Percentiles rank a stretch among this genome's conserved stretches.
Evolutionary conservation across 768 basidiomycete species (phyloP).

Genomic region (Rhodosporidiobolus sp.): DNA sequence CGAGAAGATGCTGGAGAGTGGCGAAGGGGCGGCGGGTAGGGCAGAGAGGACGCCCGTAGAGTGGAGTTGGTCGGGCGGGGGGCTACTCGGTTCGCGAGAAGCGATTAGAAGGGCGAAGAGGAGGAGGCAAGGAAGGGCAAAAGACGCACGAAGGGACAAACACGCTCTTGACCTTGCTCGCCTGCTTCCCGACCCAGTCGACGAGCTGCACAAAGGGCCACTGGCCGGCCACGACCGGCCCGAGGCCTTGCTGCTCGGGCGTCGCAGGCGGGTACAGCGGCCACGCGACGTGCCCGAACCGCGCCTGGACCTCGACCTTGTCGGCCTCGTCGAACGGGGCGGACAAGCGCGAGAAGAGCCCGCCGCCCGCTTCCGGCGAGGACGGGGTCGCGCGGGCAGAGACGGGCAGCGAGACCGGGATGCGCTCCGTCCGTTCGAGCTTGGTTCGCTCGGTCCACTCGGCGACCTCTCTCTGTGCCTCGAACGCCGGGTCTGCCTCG

Average conservation of each 20-base stretch:
- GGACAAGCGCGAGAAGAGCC: not conserved
- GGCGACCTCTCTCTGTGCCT: not conserved
- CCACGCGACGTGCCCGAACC: slow-evolving; percentile 30
- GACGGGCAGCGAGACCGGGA: not conserved
- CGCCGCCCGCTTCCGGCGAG: too few relatives aligned
- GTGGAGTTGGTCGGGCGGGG: not conserved
- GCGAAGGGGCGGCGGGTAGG: not conserved
- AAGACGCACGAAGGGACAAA: slow-evolving; percentile 20
- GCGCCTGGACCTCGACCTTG: slow-evolving; percentile 15
- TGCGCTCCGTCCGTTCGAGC: slow-evolving; percentile 4
- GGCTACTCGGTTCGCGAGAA: not conserved
- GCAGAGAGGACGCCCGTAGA: slow-evolving; percentile 11
- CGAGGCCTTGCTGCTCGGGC: not conserved
- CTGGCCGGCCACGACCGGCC: not conserved
- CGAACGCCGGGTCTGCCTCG: not conserved
- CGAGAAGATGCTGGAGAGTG: slow-evolving; percentile 1
- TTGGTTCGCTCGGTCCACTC: slow-evolving; percentile 18
- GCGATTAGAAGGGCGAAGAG: not conserved
- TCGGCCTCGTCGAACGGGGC: slow-evolving; percentile 6
- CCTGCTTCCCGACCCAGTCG: not conserved
- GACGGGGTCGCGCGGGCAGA: too few relatives aligned
- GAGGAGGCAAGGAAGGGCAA: not conserved
- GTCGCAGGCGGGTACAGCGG: slow-evolving; percentile 7
- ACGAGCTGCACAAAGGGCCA: slow-evolving; percentile 9
- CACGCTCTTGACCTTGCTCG: slow-evolving; percentile 1